Percentiles rank a stretch among this genome's conserved stretches.
Conservation (phyloP, 1,139 yeast genomes). For the Candida freyschussii region DNA sequence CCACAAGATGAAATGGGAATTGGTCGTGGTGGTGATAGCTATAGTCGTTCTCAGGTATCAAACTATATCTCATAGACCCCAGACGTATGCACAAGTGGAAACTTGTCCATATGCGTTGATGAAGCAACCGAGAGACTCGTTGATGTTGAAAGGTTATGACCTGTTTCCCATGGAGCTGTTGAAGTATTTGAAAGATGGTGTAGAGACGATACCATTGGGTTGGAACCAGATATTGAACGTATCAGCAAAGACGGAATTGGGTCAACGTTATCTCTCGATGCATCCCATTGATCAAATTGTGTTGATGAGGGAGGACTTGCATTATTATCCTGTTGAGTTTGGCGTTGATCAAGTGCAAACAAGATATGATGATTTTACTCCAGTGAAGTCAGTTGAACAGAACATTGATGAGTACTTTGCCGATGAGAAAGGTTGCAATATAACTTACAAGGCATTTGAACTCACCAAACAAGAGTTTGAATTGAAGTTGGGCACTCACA, state of each 20-base stretch:
- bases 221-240: slow-evolving; percentile 10
- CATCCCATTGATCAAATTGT: slow-evolving; percentile 11
- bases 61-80: too few species aligned
- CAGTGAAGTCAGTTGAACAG: background rate
- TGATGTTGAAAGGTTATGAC: too few species aligned
- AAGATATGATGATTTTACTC: background rate
- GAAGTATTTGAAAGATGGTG: slow-evolving; percentile 1
- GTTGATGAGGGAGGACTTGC: slow-evolving; percentile 14
- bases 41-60: too few species aligned
- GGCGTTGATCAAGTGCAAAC: background rate
- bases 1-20: too few species aligned
- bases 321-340: slow-evolving; percentile 7
- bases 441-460: slow-evolving; percentile 3
- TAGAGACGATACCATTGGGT: slow-evolving; percentile 5
- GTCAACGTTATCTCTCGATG: slow-evolving; percentile 10
- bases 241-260: slow-evolving; percentile 16
- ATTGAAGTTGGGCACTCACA: slow-evolving; percentile 1
- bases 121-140: too few species aligned
- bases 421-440: background rate
- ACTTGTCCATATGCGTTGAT: slow-evolving; percentile 3
- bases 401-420: slow-evolving; percentile 3
- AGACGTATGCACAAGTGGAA: slow-evolving; percentile 1
- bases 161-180: slow-evolving; percentile 11
- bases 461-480: slow-evolving; percentile 9
- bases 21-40: too few species aligned